phyloP scores from a whole-genome alignment of 1,139 yeast species.

The Protomyces lactucae-debilis region DNA sequence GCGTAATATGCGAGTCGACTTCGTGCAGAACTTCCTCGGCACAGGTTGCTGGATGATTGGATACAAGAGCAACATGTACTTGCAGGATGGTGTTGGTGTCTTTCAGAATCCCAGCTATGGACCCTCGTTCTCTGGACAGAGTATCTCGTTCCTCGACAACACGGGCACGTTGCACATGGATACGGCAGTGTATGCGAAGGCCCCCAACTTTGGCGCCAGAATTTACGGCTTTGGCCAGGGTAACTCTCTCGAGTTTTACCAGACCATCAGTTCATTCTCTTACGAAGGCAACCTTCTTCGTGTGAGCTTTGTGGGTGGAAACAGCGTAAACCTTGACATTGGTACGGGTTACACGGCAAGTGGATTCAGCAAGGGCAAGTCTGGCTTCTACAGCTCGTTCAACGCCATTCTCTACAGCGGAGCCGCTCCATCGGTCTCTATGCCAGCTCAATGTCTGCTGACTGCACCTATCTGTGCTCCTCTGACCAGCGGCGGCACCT shows the following conservation, averaged over 20 bases:
- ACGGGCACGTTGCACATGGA: slow-evolving; percentile 6
- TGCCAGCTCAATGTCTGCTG: neutral
- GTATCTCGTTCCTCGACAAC: slow-evolving; percentile 3
- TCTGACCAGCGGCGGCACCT: too few species aligned
- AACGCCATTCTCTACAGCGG: slow-evolving; percentile 6
- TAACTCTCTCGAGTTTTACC: slow-evolving; percentile 5
- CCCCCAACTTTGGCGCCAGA: slow-evolving; percentile 2
- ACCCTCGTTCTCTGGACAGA: neutral
- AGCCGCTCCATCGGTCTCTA: neutral
- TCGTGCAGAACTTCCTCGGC: slow-evolving; percentile 13
- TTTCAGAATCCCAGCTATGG: slow-evolving; percentile 2
- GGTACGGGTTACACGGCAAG: slow-evolving; percentile 1
- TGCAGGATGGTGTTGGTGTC: slow-evolving; percentile 5
- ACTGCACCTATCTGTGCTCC: too few species aligned
- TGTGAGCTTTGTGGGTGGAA: neutral
- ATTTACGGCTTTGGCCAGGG: slow-evolving; percentile 14
- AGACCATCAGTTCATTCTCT: neutral
- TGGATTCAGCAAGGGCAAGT: neutral
- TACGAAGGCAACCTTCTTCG: neutral
- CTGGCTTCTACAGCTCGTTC: neutral
- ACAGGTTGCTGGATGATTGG: slow-evolving; percentile 14
- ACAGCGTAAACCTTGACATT: neutral
- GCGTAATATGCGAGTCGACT: neutral
- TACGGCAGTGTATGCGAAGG: slow-evolving; percentile 1
- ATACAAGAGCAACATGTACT: neutral